Percentiles rank a stretch among this genome's conserved stretches.
phyloP scores from a whole-genome alignment of 306 rosid species.

The Glycyrrhiza uralensis region DNA sequence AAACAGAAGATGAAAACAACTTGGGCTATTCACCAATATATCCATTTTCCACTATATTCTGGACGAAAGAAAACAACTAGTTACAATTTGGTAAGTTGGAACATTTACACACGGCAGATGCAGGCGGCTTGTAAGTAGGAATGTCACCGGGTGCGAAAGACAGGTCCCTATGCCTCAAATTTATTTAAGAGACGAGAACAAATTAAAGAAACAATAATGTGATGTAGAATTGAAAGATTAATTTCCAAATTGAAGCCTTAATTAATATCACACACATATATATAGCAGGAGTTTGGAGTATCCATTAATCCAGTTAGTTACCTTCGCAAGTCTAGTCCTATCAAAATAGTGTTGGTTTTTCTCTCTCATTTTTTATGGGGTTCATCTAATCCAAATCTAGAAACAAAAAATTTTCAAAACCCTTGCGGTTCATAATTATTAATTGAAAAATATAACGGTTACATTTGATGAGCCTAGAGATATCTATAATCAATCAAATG shows the following conservation, averaged over 20 bases:
- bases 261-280: too few relatives aligned
- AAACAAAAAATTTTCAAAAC: too few relatives aligned
- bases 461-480: too few relatives aligned
- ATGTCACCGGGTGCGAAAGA: conserved; percentile 89
- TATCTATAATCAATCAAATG: too few relatives aligned
- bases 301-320: conserved; percentile 39
- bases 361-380: too few relatives aligned
- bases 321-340: conserved; percentile 89
- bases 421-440: too few relatives aligned
- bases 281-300: not conserved
- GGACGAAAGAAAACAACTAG: conserved; percentile 17
- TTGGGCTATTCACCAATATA: not conserved
- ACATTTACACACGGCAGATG: conserved; percentile 86
- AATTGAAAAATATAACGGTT: too few relatives aligned
- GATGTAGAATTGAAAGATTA: not conserved
- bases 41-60: not conserved
- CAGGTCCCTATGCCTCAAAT: conserved; percentile 83
- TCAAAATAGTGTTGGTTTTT: too few relatives aligned
- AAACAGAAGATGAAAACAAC: not conserved
- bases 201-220: not conserved
- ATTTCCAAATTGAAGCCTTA: not conserved
- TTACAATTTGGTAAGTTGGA: conserved; percentile 74
- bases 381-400: too few relatives aligned
- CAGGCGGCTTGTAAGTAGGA: conserved; percentile 81
- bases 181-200: not conserved